Evolutionary conservation across 768 basidiomycete species (phyloP), one percentile per base, ranked within the genome.

Genomic region (Naganishia antarctica): DNA sequence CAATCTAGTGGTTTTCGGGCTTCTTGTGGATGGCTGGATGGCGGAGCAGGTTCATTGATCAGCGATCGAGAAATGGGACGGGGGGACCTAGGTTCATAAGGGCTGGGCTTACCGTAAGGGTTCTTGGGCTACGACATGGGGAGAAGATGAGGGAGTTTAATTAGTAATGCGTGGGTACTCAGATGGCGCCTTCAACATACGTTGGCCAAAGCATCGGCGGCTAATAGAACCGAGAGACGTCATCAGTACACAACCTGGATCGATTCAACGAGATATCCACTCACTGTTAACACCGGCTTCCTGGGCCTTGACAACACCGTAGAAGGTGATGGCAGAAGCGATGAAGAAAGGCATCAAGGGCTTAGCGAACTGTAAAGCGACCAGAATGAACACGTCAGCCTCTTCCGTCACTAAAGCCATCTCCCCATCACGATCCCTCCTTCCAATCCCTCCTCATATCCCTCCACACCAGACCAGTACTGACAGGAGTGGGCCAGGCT

Each of bases 401-500:
- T 15, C 7, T 37, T n/a, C n/a, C n/a, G n/a, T n/a, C n/a, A n/a
- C n/a, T n/a, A n/a, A n/a, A n/a, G n/a, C n/a, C n/a, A n/a, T 37
- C 15, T 15, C 34, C 34, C 34, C 8, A 7, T 37, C 34, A 7
- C 34, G 5, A 18, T 44, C 18, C 43, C n/a, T 18, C 43, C 43
- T 11, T 12, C 11, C n/a, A n/a, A n/a, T n/a, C n/a, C n/a, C 13
- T 6, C n/a, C 43, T 21, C 5, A 12, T 9, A 6, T 44, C 43
- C 43, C 43, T 44, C 43, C 43, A 49, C 7, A 25, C 21, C 7
- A 21, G 40, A 37, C 32, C 34, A 25, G 16, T 44, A 71, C 73
- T 44, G 66, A 76, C 75, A 49, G 75, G 73, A 58, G 75, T 76
- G 68, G 75, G 75, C 72, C 73, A 76, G 66, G 75, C 75, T 63